Evolutionary conservation across 768 basidiomycete species (phyloP), one percentile per base, ranked within the genome.

Genomic region (Kwoniella sp.): DNA sequence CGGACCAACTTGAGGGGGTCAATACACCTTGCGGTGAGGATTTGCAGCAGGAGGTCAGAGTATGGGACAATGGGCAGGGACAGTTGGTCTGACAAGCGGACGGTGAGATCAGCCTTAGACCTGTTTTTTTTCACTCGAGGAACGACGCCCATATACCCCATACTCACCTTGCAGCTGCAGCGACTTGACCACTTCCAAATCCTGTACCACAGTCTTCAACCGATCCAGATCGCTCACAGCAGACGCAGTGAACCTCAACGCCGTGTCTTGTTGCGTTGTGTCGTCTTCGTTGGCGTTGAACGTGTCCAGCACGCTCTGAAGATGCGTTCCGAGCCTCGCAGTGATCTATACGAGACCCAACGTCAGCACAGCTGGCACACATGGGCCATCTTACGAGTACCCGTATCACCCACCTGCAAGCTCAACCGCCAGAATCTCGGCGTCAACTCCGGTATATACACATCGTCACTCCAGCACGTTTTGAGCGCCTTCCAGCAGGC

Each of bases 371-470:
- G 28, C 28, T 19, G n/a, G 22, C 8, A 20, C 12, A 36, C 43
- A 15, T 8, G 1, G 6, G 25, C 4, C 14, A 28, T 17, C 28
- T 10, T n/a, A 6, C 28, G 37, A 10, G 14, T 11, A 38, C 10
- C 17, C 4, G 23, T 9, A 20, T 53, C 44, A 60, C 78, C 32
- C 42, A 89, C 90, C 82, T 99, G 93, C 23, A 99, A 75, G 5
- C 85, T 88, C 51, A 98, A 76, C 64, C 81, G 83, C 95, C 93
- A 98, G 72, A 98, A 98, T 43, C 87, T 81, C 73, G 84, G 79
- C 29, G 81, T 81, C 10, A 98, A 75, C 53, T 90, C 86, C 1
- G 86, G 84, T 34, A 98, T 83, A 71, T 82, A 92, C 7, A 95
- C 79, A 45, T 89, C 85, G 15, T 83, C 81, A 51, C 84, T 86